phyloP scores from a whole-genome alignment of 2,329 filamentous ascomycete genomes.

The Escovopsis sp. region DNA sequence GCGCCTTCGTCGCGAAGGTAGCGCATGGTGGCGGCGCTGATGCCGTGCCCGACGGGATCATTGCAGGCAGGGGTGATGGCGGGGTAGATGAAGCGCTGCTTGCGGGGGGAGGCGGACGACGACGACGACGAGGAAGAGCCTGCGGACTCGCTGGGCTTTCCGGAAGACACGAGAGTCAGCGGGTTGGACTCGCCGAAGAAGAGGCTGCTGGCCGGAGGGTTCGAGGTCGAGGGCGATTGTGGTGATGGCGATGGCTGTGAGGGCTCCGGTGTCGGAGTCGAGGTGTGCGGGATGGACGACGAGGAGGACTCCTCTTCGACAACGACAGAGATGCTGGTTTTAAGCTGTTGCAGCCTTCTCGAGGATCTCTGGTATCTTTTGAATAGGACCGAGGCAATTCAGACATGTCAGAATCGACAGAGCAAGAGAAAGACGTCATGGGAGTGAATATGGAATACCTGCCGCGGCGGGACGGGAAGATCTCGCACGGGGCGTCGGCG shows the following conservation, averaged over 20 bases:
- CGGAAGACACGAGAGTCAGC: conserved; percentile 19
- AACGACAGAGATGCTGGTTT: not conserved
- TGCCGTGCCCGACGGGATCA: conserved; percentile 17
- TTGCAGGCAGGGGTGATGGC: conserved; percentile 14
- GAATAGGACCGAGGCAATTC: not conserved
- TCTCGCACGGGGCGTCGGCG: conserved; percentile 15
- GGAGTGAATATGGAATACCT: conserved; percentile 10
- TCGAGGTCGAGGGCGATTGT: not conserved
- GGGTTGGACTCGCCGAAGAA: conserved; percentile 27
- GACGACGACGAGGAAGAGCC: conserved; percentile 2
- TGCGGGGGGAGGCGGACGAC: not conserved
- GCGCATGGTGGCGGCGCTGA: conserved; percentile 31
- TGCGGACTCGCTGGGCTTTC: too few species aligned
- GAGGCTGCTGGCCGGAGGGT: conserved; percentile 12
- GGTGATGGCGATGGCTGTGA: conserved; percentile 1
- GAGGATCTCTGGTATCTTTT: conserved; percentile 10
- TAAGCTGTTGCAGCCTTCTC: conserved; percentile 8
- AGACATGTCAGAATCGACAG: not conserved
- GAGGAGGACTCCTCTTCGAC: not conserved
- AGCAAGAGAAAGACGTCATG: too few species aligned
- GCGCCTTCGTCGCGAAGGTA: conserved; percentile 30
- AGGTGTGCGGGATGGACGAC: too few species aligned
- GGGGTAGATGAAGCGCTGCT: conserved; percentile 15
- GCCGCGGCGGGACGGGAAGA: conserved; percentile 20
- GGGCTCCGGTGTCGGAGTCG: conserved; percentile 4